A percentile compares a stretch with the other conserved stretches of the same genome.
These are phyloP conservation scores for Daedaleopsis nitida DNA, from an alignment of 768 basidiomycete species.

Conservation along the genomic window DNA sequence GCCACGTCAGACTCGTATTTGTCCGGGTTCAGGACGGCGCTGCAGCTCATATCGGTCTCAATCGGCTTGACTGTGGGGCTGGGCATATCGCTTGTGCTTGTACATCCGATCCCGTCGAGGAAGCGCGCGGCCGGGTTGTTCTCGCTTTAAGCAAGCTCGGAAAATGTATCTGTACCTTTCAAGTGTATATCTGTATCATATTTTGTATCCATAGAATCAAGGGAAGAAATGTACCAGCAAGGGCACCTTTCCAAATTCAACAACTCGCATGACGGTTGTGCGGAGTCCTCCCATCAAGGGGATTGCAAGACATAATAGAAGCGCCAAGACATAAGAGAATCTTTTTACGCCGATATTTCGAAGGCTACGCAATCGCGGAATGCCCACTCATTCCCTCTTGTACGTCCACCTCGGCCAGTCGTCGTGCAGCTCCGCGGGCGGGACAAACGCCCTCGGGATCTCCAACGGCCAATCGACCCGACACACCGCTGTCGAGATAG, in stretches of 20 bases:
- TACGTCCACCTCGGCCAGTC: background rate
- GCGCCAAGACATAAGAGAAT: too few relatives aligned
- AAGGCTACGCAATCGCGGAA: background rate
- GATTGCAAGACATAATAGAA: too few relatives aligned
- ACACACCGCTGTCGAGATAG: too few relatives aligned
- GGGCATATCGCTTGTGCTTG: constrained; percentile 66
- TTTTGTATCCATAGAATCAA: too few relatives aligned
- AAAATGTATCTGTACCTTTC: too few relatives aligned
- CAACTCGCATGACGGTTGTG: too few relatives aligned
- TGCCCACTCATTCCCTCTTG: background rate
- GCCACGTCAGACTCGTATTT: constrained; percentile 52
- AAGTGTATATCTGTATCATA: too few relatives aligned
- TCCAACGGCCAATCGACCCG: background rate
- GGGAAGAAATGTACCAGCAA: too few relatives aligned
- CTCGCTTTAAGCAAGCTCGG: constrained; percentile 29
- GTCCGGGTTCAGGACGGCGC: constrained; percentile 72
- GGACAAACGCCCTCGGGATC: background rate
- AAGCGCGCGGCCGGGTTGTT: constrained; percentile 62
- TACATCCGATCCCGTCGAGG: constrained; percentile 63
- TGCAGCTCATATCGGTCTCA: constrained; percentile 75
- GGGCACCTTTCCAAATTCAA: too few relatives aligned
- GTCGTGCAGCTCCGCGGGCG: background rate
- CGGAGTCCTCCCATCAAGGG: too few relatives aligned
- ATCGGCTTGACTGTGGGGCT: constrained; percentile 80
- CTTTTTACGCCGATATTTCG: too few relatives aligned